A percentile compares a stretch with the other conserved stretches of the same genome.
Evolutionary conservation across 768 basidiomycete genomes (phyloP).

Genomic region (Macrocybe gigantea): DNA sequence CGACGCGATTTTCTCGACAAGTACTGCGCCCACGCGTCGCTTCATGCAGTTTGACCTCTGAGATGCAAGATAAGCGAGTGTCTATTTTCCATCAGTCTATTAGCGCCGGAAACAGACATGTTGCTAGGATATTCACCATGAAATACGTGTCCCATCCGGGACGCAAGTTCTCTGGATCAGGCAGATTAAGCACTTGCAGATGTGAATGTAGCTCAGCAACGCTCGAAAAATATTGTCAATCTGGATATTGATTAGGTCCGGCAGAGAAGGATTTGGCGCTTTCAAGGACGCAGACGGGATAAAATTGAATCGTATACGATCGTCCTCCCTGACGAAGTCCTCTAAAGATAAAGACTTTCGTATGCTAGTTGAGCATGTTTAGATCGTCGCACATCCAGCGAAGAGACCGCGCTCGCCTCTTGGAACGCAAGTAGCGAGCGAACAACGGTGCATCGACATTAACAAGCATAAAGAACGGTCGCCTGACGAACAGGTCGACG

Average conservation of each 20-base stretch:
- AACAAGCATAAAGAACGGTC: conserved; percentile 89
- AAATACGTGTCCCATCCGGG: conserved; percentile 97
- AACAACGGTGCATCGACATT: conserved; percentile 78
- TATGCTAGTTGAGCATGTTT: not conserved
- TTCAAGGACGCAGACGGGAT: conserved; percentile 6
- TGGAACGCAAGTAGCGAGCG: conserved; percentile 57
- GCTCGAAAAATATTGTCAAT: conserved; percentile 58
- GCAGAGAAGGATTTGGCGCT: conserved; percentile 23
- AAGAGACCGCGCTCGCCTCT: conserved; percentile 30
- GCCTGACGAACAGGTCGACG: conserved; percentile 66
- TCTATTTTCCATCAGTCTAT: conserved; percentile 34
- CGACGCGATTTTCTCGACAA: conserved; percentile 81
- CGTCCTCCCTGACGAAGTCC: conserved; percentile 70
- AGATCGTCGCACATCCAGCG: not conserved
- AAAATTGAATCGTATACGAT: conserved; percentile 59
- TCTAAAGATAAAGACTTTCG: conserved; percentile 42
- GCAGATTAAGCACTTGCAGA: conserved; percentile 63
- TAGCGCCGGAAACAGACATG: not conserved
- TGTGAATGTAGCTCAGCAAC: conserved; percentile 51
- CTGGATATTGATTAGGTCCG: conserved; percentile 53
- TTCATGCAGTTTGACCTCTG: conserved; percentile 96
- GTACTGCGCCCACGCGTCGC: conserved; percentile 87
- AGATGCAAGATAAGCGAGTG: conserved; percentile 84
- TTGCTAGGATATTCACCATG: conserved; percentile 54
- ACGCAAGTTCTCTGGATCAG: conserved; percentile 69